Base-by-base conservation (phyloP, 345 rosid genomes). In the Limnanthes douglasii region DNA sequence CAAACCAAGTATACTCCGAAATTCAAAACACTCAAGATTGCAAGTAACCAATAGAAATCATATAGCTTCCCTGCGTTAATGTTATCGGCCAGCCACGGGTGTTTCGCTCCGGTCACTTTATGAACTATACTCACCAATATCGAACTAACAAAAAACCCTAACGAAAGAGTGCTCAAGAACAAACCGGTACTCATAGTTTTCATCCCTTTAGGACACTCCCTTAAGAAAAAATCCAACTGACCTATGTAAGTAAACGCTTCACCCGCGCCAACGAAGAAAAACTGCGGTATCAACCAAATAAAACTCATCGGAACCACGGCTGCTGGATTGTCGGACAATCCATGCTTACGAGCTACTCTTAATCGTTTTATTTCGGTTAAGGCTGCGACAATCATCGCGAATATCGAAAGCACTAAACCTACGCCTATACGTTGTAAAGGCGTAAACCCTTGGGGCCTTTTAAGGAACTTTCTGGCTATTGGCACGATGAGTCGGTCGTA, bases 161-260 rank as follows among this genome's bases (percentile, higher is more conserved):
- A 35, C 0, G 98, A 74, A 12, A 90, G 78, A 20, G 95, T 83
- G 46, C 94, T 90, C 37, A 90, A 41, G 49, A 90, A 70, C 43
- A 88, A 37, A 16, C 98, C 98, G 0, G 95, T 83, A 58, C 95
- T 83, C 82, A 90, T 90, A 0, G 92, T 85, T 62, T 90, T 90
- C 98, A 90, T 90, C 11, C 98, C 98, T 43, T 90, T 83, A 1
- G 98, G 98, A 27, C 98, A 90, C 49, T 90, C 98, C 40, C 80
- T 74, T 8, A 88, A 57, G 73, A 90, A 90, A 52, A 90, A 83
- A 44, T 80, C 94, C 21, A 90, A 69, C 32, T 83, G 95, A 25
- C 98, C 95, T 0, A 71, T 72, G 34, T 90, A 90, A 1, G 72
- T 72, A 45, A 90, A 68, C 1, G 98, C 98, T 57, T 90, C 98